These are phyloP conservation scores for Cercis canadensis DNA, from an alignment of 306 rosid genomes.

Conservation along the genomic window DNA sequence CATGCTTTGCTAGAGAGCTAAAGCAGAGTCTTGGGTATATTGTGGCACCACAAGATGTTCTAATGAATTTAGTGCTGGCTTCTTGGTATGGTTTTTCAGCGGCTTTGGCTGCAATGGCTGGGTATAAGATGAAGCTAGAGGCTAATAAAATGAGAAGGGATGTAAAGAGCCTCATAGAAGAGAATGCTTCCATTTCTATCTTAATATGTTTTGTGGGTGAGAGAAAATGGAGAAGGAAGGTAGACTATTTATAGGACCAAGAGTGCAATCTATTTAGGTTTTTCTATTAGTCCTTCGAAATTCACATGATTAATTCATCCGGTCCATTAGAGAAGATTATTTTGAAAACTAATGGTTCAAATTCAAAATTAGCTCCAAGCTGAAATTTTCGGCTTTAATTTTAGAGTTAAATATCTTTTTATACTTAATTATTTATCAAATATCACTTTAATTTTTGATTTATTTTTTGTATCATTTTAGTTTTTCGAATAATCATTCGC, in stretches of 20 bases:
- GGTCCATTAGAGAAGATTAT: not conserved
- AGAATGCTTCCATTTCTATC: constrained; percentile 42
- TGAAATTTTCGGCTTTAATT: not conserved
- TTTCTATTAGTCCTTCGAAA: not conserved
- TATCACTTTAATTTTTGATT: no score
- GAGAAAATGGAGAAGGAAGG: constrained; percentile 21
- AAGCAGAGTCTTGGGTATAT: constrained; percentile 71
- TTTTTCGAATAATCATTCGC: no score
- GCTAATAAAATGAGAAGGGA: constrained; percentile 32
- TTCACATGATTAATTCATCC: not conserved
- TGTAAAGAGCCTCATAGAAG: constrained; percentile 29
- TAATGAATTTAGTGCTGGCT: constrained; percentile 58
- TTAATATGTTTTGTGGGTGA: not conserved
- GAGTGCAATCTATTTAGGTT: not conserved
- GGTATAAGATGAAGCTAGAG: constrained; percentile 6
- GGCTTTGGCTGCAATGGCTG: constrained; percentile 14
- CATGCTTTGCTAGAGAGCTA: constrained; percentile 64
- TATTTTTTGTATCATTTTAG: no score
- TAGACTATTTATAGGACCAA: constrained; percentile 7
- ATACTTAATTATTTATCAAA: no score
- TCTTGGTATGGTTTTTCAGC: constrained; percentile 30
- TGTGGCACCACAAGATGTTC: constrained; percentile 68
- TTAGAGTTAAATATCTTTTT: no score
- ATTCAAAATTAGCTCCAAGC: not conserved
- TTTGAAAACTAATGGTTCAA: not conserved